Percentiles rank a stretch among this genome's conserved stretches.
phyloP scores from a whole-genome alignment of 1,139 yeast species.

The Cylindricascospora bacillispora region DNA sequence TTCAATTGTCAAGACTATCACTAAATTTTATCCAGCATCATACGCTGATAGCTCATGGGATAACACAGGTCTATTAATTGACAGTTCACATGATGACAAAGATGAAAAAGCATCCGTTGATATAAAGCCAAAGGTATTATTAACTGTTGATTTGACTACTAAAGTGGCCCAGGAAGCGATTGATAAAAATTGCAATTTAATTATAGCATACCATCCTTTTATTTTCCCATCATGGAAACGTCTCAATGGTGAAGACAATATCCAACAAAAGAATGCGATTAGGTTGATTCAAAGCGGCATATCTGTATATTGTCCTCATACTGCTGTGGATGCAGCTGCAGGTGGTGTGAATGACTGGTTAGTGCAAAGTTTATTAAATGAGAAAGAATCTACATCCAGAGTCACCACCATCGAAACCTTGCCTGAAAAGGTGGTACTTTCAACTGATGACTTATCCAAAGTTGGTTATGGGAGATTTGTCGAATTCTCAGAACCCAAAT shows the following conservation, averaged over 20 bases:
- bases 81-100: no score
- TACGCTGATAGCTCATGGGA: constrained; percentile 89
- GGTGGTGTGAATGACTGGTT: constrained; percentile 94
- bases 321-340: constrained; percentile 84
- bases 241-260: constrained; percentile 44
- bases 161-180: constrained; percentile 82
- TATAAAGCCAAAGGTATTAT: constrained; percentile 35
- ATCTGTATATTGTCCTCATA: constrained; percentile 89
- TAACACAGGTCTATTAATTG: constrained; percentile 80
- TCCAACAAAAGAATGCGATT: constrained; percentile 72
- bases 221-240: constrained; percentile 80
- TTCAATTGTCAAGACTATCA: constrained; percentile 41
- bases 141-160: constrained; percentile 77
- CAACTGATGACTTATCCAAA: constrained; percentile 26
- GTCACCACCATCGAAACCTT: constrained; percentile 28
- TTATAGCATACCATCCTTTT: constrained; percentile 90
- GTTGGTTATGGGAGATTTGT: constrained; percentile 83
- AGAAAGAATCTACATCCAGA: constrained; percentile 15
- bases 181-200: constrained; percentile 33
- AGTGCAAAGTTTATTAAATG: constrained; percentile 42
- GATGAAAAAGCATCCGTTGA: constrained; percentile 7
- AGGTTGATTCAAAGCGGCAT: constrained; percentile 62
- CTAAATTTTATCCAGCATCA: constrained; percentile 55
- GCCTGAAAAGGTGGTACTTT: constrained; percentile 9
- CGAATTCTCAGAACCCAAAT: constrained; percentile 32